Percentiles rank a stretch among this genome's conserved stretches.
These are phyloP conservation scores for Clathrus columnatus DNA, from an alignment of 768 basidiomycete genomes.

Conservation along the genomic window DNA sequence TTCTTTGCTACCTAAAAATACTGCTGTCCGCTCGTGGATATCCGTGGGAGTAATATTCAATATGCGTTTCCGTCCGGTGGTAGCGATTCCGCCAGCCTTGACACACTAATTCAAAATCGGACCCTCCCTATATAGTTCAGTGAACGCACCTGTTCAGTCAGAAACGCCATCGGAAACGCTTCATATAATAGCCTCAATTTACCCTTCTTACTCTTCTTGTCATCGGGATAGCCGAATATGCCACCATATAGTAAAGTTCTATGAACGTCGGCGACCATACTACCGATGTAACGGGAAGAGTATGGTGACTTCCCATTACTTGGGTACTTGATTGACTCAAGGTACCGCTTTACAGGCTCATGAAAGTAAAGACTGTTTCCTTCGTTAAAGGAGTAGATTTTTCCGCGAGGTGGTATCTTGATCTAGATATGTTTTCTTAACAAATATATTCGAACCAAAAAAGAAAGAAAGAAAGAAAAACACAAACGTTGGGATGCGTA, in stretches of 20 bases:
- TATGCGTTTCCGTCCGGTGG: conserved; percentile 89
- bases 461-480: conserved; percentile 1
- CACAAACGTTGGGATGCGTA: conserved; percentile 84
- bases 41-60: conserved; percentile 79
- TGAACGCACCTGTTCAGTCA: conserved; percentile 75
- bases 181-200: conserved; percentile 94
- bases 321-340: conserved; percentile 90
- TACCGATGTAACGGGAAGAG: conserved; percentile 89
- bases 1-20: conserved; percentile 89
- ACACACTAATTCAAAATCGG: conserved; percentile 15
- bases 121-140: conserved; percentile 5
- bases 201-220: conserved; percentile 95
- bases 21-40: conserved; percentile 89
- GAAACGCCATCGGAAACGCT: conserved; percentile 95
- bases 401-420: conserved; percentile 85
- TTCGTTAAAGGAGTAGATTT: conserved; percentile 99
- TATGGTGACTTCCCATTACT: conserved; percentile 72
- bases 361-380: conserved; percentile 96
- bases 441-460: neutral
- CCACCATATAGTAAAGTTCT: conserved; percentile 94
- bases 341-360: conserved; percentile 68
- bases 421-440: conserved; percentile 42
- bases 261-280: conserved; percentile 99
- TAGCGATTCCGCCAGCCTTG: conserved; percentile 93
- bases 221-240: conserved; percentile 96